Evolutionary conservation across 2,329 filamentous ascomycete genomes (phyloP), one percentile per base, ranked within the genome.

Genomic region (Penicillium corylophilum): DNA sequence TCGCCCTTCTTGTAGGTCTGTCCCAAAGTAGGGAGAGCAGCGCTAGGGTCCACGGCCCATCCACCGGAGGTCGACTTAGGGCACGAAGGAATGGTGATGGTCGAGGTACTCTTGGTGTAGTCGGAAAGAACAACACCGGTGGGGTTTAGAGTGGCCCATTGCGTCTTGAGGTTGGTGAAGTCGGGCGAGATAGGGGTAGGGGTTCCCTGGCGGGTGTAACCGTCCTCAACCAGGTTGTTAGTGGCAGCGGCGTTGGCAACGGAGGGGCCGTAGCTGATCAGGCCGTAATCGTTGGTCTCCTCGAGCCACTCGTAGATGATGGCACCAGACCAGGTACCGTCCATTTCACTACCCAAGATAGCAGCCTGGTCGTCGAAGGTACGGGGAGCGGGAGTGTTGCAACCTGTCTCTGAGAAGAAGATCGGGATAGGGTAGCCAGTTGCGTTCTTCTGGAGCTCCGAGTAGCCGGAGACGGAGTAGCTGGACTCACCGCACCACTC

Each of bases 291-390:
- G 71, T 95, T 95, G 45, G 81, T 77, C 71, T 95, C 90, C 67
- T 93, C 76, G 56, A 95, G 90, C 90, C 90, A 95, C 69, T 95
- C 90, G 72, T 95, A 95, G 59, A 95, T 79, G 56, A 95, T 91
- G 47, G 88, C 80, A 48, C 90, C 90, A 46, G 88, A 91, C 79
- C 82, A 86, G 24, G 77, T 80, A 51, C 79, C 77, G 5, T 80
- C 74, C 90, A 95, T 95, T 2, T 89, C 73, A 0, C 78, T 61
- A 39, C 88, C 87, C 63, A 94, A 87, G 61, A 95, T 89, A 44
- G 89, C 85, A 36, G 81, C 78, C 71, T 94, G 89, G 66, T 95
- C 75, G n/a, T 67, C 62, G 51, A 78, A 78, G 6, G 69, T 72
- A 29, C 75, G 72, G 12, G 75, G 75, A 8, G 65, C 67, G 10